A percentile compares a stretch with the other conserved stretches of the same genome.
phyloP scores from a whole-genome alignment of 2,329 filamentous ascomycete species.

The Stachybotrys chartarum region DNA sequence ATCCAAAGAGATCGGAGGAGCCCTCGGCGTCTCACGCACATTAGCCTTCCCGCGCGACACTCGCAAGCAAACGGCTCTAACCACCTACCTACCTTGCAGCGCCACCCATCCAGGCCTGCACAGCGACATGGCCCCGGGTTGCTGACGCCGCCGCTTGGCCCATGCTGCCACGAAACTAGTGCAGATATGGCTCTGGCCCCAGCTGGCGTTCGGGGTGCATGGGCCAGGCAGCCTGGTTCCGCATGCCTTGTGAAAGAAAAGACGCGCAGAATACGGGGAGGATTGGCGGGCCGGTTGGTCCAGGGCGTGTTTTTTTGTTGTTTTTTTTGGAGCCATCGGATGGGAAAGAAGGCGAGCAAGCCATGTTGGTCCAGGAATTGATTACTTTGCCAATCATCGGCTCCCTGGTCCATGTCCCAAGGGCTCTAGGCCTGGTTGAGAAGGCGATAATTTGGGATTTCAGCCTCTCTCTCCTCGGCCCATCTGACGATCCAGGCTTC shows the following conservation, averaged over 20 bases:
- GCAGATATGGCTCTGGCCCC: neutral
- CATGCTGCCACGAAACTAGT: neutral
- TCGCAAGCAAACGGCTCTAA: conserved; percentile 3
- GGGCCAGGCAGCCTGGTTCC: neutral
- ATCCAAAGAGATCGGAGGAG: conserved; percentile 7
- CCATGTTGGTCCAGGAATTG: neutral
- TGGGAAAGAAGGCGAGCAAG: neutral
- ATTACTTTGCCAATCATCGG: no score
- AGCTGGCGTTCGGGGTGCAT: neutral
- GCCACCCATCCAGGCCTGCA: neutral
- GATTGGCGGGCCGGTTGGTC: neutral
- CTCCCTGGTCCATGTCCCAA: neutral
- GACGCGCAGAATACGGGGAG: neutral
- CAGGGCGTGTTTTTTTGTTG: neutral
- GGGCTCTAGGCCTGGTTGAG: neutral
- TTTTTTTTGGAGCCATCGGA: no score
- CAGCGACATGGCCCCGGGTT: neutral
- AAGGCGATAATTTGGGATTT: neutral
- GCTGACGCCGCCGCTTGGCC: neutral
- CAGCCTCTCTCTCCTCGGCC: neutral
- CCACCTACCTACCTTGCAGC: neutral
- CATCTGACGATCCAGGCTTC: neutral
- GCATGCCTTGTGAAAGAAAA: neutral
- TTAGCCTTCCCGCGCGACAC: conserved; percentile 23
- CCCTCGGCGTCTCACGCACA: conserved; percentile 16